Evolutionary conservation across 495 filamentous ascomycete genomes (phyloP).

Genomic region (Neurospora sp.): DNA sequence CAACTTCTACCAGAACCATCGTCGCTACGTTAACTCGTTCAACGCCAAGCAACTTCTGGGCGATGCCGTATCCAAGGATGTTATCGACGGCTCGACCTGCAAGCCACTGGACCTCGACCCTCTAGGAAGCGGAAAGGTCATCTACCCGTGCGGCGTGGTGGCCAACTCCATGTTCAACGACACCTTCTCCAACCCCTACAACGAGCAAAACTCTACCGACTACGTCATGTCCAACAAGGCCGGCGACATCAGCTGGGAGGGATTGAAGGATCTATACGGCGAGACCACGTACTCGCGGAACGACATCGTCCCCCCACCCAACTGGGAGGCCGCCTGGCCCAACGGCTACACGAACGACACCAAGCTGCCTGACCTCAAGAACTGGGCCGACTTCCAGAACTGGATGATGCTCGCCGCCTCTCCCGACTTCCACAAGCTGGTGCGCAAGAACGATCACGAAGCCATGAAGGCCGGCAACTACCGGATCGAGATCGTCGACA

Average conservation of each 20-base stretch:
- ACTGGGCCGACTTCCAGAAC: conserved; percentile 81
- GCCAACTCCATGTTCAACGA: conserved; percentile 98
- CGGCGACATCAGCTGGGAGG: conserved; percentile 70
- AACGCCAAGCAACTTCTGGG: conserved; percentile 76
- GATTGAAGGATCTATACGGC: conserved; percentile 69
- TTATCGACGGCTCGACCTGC: conserved; percentile 60
- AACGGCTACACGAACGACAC: conserved; percentile 51
- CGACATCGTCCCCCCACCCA: conserved; percentile 69
- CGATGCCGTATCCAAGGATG: conserved; percentile 45
- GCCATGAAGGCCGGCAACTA: conserved; percentile 63
- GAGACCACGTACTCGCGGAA: conserved; percentile 47
- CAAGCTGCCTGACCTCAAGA: conserved; percentile 55
- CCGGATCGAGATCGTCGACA: conserved; percentile 39
- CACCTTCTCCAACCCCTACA: conserved; percentile 59
- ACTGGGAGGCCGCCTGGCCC: conserved; percentile 63
- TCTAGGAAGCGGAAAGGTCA: conserved; percentile 46
- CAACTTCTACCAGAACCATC: conserved; percentile 99
- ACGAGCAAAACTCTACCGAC: conserved; percentile 17
- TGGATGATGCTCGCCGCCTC: conserved; percentile 99
- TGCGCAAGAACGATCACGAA: conserved; percentile 63
- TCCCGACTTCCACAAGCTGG: conserved; percentile 89
- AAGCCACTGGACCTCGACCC: conserved; percentile 55
- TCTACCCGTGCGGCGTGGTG: conserved; percentile 93
- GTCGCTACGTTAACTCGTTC: conserved; percentile 86
- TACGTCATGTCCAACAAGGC: conserved; percentile 65